These are phyloP conservation scores for Syncephalis plumigaleata DNA, from an alignment of 371 early-diverging fungal species.

Conservation along the genomic window DNA sequence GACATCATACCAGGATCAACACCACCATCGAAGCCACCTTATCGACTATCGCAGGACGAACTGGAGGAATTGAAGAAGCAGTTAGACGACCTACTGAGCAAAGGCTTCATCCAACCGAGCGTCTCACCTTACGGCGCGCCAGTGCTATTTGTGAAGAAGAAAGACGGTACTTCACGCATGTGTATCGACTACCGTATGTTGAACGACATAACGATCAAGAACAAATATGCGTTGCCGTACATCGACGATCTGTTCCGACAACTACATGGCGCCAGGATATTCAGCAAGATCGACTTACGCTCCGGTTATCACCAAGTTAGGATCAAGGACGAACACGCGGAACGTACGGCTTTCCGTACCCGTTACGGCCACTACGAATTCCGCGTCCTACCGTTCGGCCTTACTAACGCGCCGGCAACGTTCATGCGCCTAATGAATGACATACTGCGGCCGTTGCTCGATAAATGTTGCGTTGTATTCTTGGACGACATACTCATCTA, in stretches of 20 bases:
- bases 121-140: slow-evolving; percentile 26
- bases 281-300: slow-evolving; percentile 15
- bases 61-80: not conserved
- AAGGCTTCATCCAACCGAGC: slow-evolving; percentile 1
- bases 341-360: slow-evolving; percentile 29
- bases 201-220: slow-evolving; percentile 1
- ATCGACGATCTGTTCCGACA: slow-evolving; percentile 7
- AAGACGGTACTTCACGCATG: slow-evolving; percentile 21
- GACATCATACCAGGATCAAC: not conserved
- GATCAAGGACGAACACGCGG: slow-evolving; percentile 8
- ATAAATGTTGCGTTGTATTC: not conserved
- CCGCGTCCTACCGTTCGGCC: slow-evolving; percentile 17
- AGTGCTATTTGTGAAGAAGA: slow-evolving; percentile 31
- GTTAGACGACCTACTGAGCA: not conserved
- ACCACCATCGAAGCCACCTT: slow-evolving; percentile 3
- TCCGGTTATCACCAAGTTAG: slow-evolving; percentile 19
- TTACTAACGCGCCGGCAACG: slow-evolving; percentile 17
- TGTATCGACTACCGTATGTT: slow-evolving; percentile 22
- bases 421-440: slow-evolving; percentile 16
- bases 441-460: slow-evolving; percentile 9
- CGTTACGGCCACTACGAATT: slow-evolving; percentile 20
- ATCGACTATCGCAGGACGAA: slow-evolving; percentile 8
- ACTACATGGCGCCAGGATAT: slow-evolving; percentile 8
- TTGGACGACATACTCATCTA: no score
- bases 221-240: not conserved